Evolutionary conservation across 371 early-diverging fungal species (phyloP), one percentile per base, ranked within the genome.

Genomic region (Dinochytrium kinnereticum): DNA sequence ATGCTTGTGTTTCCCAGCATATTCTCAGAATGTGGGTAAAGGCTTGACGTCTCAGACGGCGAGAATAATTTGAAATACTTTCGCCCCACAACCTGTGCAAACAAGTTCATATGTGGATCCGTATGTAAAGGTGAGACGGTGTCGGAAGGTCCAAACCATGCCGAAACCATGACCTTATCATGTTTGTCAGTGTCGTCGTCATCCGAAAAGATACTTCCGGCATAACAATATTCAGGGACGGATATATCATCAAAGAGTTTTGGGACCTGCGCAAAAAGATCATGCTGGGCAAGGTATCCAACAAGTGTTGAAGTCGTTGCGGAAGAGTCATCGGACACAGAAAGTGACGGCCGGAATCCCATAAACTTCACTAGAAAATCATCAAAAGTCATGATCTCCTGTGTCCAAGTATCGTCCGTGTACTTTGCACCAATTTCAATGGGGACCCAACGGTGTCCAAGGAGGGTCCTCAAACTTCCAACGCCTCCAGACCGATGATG

Each of bases 261-360:
- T 2, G 92, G 93, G n/a, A 94, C 88, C 73, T 96, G 96, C 26
- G 83, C 80, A 67, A 95, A 91, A 7, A 97, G 77, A 74, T 95
- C 88, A 75, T 96, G 95, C 68, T 97, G 98, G 2, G 98, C 98
- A 37, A 96, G 83, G 80, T 97, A 97, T 1, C 88, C 91, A 5
- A 80, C 55, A 3, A 59, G 44, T n/a, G n/a, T n/a, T n/a, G n/a
- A n/a, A n/a, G n/a, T n/a, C n/a, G n/a, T n/a, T n/a, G n/a, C n/a
- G n/a, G n/a, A n/a, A n/a, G n/a, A n/a, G n/a, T n/a, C n/a, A n/a
- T n/a, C n/a, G n/a, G n/a, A n/a, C n/a, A n/a, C n/a, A n/a, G n/a
- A n/a, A n/a, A n/a, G n/a, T n/a, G n/a, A n/a, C 44, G 44, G 44
- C 34, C 38, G 69, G 15, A 59, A 70, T 38, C 70, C 64, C 2